Evolutionary conservation across 176 grass and related monocot species (phyloP).

Genomic region (Carex scoparia): DNA sequence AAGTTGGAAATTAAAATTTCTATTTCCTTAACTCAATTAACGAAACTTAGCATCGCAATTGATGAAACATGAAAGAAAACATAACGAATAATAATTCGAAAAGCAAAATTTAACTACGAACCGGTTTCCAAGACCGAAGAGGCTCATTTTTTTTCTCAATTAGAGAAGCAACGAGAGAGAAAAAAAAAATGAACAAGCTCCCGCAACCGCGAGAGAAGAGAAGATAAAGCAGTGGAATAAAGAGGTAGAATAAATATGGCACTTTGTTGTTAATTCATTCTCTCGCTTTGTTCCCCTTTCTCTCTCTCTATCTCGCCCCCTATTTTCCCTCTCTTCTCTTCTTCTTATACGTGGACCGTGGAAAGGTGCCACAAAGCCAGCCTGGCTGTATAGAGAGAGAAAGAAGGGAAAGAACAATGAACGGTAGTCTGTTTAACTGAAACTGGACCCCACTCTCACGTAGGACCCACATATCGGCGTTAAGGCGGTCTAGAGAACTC

Average conservation of each 20-base stretch:
- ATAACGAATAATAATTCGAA: background rate
- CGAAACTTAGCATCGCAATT: background rate
- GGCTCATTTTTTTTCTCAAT: constrained; percentile 54
- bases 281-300: background rate
- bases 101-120: background rate
- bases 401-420: background rate
- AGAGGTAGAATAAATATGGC: constrained; percentile 1
- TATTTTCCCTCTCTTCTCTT: background rate
- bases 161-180: constrained; percentile 14
- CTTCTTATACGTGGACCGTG: constrained; percentile 16
- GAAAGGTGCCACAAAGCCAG: constrained; percentile 22
- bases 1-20: background rate
- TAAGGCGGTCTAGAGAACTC: background rate
- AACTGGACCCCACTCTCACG: background rate
- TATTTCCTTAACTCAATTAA: background rate
- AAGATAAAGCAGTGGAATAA: background rate
- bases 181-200: background rate
- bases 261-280: constrained; percentile 1
- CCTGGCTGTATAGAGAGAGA: constrained; percentile 15
- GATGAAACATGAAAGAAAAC: background rate
- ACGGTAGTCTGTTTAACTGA: background rate
- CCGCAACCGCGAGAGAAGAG: constrained; percentile 1
- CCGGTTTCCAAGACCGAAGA: constrained; percentile 64
- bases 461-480: background rate
- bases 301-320: background rate